Base-by-base conservation (phyloP, 352 stramenopile species). In the Phytophthora citrophthora region DNA sequence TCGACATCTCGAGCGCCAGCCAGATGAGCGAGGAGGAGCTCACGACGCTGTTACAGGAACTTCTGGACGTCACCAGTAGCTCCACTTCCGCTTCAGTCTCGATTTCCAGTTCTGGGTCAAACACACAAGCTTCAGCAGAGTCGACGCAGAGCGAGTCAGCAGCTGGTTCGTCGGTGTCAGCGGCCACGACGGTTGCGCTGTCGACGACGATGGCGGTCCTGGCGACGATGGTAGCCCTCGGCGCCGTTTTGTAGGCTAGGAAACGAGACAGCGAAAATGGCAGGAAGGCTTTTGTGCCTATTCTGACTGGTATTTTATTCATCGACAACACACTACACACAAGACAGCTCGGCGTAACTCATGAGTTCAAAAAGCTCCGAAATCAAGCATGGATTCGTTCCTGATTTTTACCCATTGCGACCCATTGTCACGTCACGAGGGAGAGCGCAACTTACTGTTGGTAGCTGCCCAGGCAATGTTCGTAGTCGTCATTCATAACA, bases 11-110 rank as follows among this genome's bases (percentile, higher is more conserved):
- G 5, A 64, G 59, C 32, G 53, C 72, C 24, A 76, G 61, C 39
- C 38, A 77, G 48, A 71, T 80, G 68, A 80, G 64, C 41, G 72
- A 80, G 43, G 46, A 57, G 24, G 68, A 75, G 64, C 72, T 80
- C 50, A 63, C 63, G 49, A 53, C 45, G 44, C 54, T 73, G n/a
- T 54, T 80, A 24, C 56, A 60, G 43, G 64, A 70, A 18, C 47
- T 80, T 15, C 50, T 80, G 39, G 55, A 31, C 32, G 48, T 68
- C 20, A 76, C 60, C 48, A 41, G 36, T 23, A 67, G 38, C 24
- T 54, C 47, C 39, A 43, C n/a, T 10, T 39, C 32, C 13, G 52
- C 8, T 34, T 32, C 40, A 58, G 41, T 34, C 15, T 61, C 56
- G 2, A 54, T 26, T 4, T 58, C 52, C 24, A 52, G 26, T 12